phyloP scores from a whole-genome alignment of 2,329 filamentous ascomycete species.

The Diaporthe sp. region DNA sequence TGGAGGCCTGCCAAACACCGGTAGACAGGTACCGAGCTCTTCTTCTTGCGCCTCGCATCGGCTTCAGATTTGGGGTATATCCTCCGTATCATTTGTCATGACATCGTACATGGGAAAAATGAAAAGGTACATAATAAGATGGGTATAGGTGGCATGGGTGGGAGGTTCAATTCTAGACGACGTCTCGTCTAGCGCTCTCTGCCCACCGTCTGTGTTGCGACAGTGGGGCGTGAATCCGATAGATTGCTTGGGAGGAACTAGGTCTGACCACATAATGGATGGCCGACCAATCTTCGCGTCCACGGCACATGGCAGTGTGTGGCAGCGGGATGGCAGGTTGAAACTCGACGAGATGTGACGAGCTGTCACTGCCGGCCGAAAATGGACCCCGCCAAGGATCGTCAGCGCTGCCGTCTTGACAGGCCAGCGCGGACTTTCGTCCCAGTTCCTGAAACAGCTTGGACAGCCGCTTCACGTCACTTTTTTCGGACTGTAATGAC shows the following conservation, averaged over 20 bases:
- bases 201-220: neutral
- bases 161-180: neutral
- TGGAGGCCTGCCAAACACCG: constrained; percentile 20
- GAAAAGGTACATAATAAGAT: neutral
- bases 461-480: constrained; percentile 16
- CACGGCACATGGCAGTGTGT: constrained; percentile 25
- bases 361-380: constrained; percentile 30
- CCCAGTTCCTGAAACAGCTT: constrained; percentile 40
- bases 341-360: constrained; percentile 3
- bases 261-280: neutral
- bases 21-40: neutral
- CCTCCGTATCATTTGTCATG: constrained; percentile 38
- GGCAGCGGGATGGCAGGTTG: neutral
- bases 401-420: constrained; percentile 8
- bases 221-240: constrained; percentile 10
- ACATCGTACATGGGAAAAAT: constrained; percentile 27
- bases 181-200: constrained; percentile 4
- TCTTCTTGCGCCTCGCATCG: constrained; percentile 20
- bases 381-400: neutral
- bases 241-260: constrained; percentile 22
- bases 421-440: constrained; percentile 17
- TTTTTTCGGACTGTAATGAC: neutral
- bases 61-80: constrained; percentile 41
- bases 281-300: neutral
- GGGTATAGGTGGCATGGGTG: neutral